These are phyloP conservation scores for Mycena haematopus DNA, from an alignment of 768 basidiomycete genomes.

Conservation along the genomic window DNA sequence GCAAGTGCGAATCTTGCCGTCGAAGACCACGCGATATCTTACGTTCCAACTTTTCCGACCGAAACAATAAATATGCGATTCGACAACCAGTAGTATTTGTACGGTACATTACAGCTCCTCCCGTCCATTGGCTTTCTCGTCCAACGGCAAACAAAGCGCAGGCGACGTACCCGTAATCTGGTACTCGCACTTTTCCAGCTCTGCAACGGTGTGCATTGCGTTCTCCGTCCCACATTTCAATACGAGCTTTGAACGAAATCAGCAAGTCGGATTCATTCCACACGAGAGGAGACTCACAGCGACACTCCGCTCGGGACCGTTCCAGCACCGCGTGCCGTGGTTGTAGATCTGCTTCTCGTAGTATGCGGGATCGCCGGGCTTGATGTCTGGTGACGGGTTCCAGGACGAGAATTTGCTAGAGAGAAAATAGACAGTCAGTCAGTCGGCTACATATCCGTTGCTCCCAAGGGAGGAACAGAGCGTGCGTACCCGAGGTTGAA, in stretches of 20 bases:
- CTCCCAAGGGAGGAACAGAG: neutral
- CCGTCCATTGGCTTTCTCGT: conserved; percentile 45
- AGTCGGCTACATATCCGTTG: neutral
- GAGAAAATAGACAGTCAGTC: conserved; percentile 10
- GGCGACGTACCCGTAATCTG: conserved; percentile 85
- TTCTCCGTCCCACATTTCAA: conserved; percentile 89
- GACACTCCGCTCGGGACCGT: conserved; percentile 89
- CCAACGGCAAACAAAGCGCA: conserved; percentile 74
- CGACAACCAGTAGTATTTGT: neutral
- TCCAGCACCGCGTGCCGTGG: conserved; percentile 92
- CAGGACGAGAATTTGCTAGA: conserved; percentile 78
- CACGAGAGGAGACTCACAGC: conserved; percentile 52
- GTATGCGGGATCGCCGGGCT: conserved; percentile 71
- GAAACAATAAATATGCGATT: conserved; percentile 21
- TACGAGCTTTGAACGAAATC: conserved; percentile 59
- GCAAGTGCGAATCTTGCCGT: too few species aligned
- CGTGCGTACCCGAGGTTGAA: conserved; percentile 84
- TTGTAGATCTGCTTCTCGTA: conserved; percentile 86
- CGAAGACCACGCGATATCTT: too few species aligned
- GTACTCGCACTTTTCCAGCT: conserved; percentile 98
- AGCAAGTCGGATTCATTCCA: neutral
- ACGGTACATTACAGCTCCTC: conserved; percentile 47
- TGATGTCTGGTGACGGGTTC: conserved; percentile 66
- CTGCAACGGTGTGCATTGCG: conserved; percentile 73
- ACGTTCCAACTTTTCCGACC: too few species aligned